phyloP scores from a whole-genome alignment of 345 rosid genomes.

The Euphorbia pulcherrima region DNA sequence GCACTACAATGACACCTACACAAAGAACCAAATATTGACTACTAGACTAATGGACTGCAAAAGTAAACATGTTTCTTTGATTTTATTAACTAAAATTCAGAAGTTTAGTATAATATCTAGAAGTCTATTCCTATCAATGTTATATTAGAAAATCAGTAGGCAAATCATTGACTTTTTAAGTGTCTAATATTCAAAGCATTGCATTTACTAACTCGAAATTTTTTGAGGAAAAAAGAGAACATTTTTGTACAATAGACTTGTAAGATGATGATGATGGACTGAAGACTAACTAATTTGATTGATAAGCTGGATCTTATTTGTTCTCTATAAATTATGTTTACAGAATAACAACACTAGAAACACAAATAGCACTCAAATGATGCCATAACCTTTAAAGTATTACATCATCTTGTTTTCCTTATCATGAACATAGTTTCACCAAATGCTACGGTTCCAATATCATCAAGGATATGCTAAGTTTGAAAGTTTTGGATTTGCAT shows the following conservation, averaged over 20 bases:
- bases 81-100: neutral
- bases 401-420: neutral
- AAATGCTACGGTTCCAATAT: slow-evolving; percentile 3
- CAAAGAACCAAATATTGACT: neutral
- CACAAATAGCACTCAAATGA: neutral
- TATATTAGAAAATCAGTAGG: neutral
- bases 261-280: neutral
- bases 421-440: neutral
- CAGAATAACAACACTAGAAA: neutral
- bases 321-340: neutral
- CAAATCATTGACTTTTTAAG: neutral
- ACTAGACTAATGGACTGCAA: neutral
- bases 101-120: neutral
- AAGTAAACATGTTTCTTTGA: neutral
- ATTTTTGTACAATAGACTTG: no score
- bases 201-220: no score
- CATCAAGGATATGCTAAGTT: slow-evolving; percentile 10
- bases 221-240: no score
- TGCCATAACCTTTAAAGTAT: neutral
- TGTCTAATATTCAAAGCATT: neutral
- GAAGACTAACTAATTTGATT: neutral
- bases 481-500: neutral
- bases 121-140: neutral
- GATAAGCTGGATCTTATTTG: neutral
- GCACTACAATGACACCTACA: slow-evolving; percentile 81